These are phyloP conservation scores for Avicennia marina DNA, from an alignment of 257 asterid genomes.

Conservation along the genomic window DNA sequence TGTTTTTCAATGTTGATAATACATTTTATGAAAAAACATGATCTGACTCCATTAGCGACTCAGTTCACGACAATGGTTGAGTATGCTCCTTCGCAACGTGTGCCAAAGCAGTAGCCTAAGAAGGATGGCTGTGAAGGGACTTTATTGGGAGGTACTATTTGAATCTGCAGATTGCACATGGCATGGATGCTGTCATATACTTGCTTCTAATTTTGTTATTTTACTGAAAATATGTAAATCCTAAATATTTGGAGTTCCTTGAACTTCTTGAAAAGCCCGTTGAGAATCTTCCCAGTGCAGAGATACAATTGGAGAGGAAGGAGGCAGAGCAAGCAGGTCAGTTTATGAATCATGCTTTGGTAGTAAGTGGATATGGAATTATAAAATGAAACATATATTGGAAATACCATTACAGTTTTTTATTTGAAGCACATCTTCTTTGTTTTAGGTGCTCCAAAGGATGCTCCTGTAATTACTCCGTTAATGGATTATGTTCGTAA, in stretches of 20 bases:
- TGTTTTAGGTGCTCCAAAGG: conserved; percentile 68
- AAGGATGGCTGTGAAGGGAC: conserved; percentile 98
- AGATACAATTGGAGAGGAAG: conserved; percentile 93
- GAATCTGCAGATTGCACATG: conserved; percentile 20
- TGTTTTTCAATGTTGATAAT: too few species aligned
- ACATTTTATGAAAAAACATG: too few species aligned
- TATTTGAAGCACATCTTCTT: too few species aligned
- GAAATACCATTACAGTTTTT: too few species aligned
- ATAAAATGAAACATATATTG: too few species aligned
- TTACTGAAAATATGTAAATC: conserved; percentile 61
- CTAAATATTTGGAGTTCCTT: conserved; percentile 98
- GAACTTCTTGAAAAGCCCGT: conserved; percentile 84
- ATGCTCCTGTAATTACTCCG: conserved; percentile 79
- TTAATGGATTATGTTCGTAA: conserved; percentile 92
- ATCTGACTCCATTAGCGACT: conserved; percentile 45
- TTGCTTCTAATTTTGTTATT: conserved; percentile 25
- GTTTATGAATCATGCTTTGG: conserved; percentile 13
- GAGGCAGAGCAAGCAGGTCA: conserved; percentile 98
- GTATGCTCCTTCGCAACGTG: conserved; percentile 97
- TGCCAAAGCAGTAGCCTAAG: conserved; percentile 77
- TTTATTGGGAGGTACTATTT: conserved; percentile 65
- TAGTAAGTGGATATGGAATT: too few species aligned
- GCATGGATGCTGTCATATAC: conserved; percentile 20
- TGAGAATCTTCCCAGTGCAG: conserved; percentile 99
- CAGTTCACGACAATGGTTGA: conserved; percentile 83